Conservation (phyloP, 75 land plant species). For the Ceratopteris richardii region DNA sequence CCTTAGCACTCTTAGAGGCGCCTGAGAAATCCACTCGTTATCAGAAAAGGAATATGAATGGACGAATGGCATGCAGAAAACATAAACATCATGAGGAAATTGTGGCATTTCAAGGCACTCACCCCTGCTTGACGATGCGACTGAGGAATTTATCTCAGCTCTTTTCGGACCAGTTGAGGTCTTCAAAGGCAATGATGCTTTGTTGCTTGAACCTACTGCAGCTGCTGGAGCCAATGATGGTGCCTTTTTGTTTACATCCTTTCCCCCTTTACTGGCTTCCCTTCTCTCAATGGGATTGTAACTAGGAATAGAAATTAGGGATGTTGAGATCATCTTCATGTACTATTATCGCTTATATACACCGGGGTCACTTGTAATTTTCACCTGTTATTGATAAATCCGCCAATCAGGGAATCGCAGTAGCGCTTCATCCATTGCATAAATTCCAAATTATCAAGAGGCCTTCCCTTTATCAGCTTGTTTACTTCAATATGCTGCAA, state of each 20-base stretch:
- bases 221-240: slow-evolving; percentile 19
- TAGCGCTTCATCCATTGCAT: slow-evolving; percentile 50
- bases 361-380: too few relatives aligned
- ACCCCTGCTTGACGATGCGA: slow-evolving; percentile 2
- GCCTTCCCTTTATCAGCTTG: slow-evolving; percentile 46
- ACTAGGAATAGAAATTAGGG: slow-evolving; percentile 15
- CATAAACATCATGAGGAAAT: too few relatives aligned
- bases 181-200: too few relatives aligned
- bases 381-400: slow-evolving; percentile 2
- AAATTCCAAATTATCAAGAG: slow-evolving; percentile 44
- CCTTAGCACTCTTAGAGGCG: slow-evolving; percentile 7
- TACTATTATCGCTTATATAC: too few relatives aligned
- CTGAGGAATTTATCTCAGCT: slow-evolving; percentile 1
- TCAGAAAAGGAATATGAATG: too few relatives aligned
- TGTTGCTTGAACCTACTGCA: slow-evolving; percentile 16
- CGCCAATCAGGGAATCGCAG: slow-evolving; percentile 26
- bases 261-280: slow-evolving; percentile 75
- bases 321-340: background rate
- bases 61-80: too few relatives aligned
- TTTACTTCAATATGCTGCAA: slow-evolving; percentile 41
- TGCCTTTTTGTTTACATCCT: slow-evolving; percentile 51
- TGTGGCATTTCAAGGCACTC: too few relatives aligned
- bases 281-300: slow-evolving; percentile 87
- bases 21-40: too few relatives aligned
- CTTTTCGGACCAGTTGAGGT: slow-evolving; percentile 23